Conservation (phyloP, 192 early-diverging fungal genomes). For the Jimgerdemannia flammicorona region DNA sequence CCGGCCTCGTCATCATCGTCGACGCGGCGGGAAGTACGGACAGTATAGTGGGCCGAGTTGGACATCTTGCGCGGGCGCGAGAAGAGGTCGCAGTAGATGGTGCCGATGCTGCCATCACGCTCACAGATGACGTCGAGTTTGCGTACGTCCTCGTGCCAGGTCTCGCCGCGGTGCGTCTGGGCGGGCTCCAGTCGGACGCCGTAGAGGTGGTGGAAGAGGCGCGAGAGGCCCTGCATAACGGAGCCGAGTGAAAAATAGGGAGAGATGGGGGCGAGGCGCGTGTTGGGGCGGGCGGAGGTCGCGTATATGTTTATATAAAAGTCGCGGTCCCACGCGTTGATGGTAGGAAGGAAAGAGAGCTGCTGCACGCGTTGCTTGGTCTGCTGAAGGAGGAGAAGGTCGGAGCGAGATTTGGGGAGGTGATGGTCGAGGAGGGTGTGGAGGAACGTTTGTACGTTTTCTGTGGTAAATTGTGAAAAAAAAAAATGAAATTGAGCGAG, state of each 20-base stretch:
- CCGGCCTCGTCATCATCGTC: constrained; percentile 68
- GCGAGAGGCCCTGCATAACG: constrained; percentile 82
- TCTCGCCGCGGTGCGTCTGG: constrained; percentile 68
- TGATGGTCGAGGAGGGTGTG: constrained; percentile 61
- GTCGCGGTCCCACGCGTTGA: constrained; percentile 84
- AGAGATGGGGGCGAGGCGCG: constrained; percentile 45
- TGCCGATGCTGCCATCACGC: constrained; percentile 78
- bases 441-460: constrained; percentile 84
- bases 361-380: constrained; percentile 27
- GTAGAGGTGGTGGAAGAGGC: constrained; percentile 82
- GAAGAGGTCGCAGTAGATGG: constrained; percentile 94
- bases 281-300: constrained; percentile 32
- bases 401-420: constrained; percentile 44
- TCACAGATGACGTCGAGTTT: constrained; percentile 91
- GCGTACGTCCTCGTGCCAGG: constrained; percentile 89
- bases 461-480: too few relatives aligned
- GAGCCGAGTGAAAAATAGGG: constrained; percentile 87
- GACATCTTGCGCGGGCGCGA: constrained; percentile 70
- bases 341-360: constrained; percentile 12
- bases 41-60: constrained; percentile 94
- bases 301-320: constrained; percentile 53
- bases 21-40: constrained; percentile 82
- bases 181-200: constrained; percentile 81
- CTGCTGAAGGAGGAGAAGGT: constrained; percentile 45
- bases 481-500: neutral